Evolutionary conservation across 768 basidiomycete species (phyloP).

Genomic region (Pulveroboletus frians): DNA sequence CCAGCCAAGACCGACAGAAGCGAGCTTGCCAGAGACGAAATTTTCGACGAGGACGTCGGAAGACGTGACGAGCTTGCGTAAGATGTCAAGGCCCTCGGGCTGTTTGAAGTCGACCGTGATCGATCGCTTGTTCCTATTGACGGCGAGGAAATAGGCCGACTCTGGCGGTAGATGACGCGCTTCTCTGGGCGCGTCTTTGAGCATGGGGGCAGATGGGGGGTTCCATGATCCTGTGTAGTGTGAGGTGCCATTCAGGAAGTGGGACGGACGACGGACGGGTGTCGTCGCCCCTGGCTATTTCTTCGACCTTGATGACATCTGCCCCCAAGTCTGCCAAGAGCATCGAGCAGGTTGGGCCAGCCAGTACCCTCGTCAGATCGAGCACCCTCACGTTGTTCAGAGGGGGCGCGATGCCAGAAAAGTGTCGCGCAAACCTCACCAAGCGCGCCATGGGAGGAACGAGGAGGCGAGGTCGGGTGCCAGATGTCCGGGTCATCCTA

Average conservation of each 20-base stretch:
- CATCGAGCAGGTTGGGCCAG: constrained; percentile 92
- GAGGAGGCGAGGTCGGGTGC: no score
- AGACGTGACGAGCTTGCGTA: constrained; percentile 61
- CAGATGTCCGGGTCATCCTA: no score
- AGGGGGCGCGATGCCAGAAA: constrained; percentile 63
- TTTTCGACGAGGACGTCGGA: constrained; percentile 91
- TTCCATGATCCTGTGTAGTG: constrained; percentile 52
- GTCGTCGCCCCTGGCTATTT: constrained; percentile 78
- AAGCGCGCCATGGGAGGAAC: constrained; percentile 7
- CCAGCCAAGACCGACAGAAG: constrained; percentile 79
- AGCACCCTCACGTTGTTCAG: constrained; percentile 77
- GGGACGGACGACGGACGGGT: constrained; percentile 51
- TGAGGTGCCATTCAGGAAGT: constrained; percentile 9
- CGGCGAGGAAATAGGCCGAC: constrained; percentile 87
- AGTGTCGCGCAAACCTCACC: no score
- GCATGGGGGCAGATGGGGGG: constrained; percentile 54
- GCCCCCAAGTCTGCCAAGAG: constrained; percentile 89
- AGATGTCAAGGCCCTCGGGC: constrained; percentile 67
- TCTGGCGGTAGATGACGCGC: constrained; percentile 74
- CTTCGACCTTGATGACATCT: constrained; percentile 91
- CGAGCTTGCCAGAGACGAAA: constrained; percentile 80
- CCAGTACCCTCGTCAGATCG: constrained; percentile 85
- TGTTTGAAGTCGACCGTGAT: constrained; percentile 86
- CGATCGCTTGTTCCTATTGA: constrained; percentile 86
- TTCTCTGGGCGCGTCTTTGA: constrained; percentile 44